Conservation (phyloP, 2,329 filamentous ascomycete species). For the Plenodomus biglobosus region DNA sequence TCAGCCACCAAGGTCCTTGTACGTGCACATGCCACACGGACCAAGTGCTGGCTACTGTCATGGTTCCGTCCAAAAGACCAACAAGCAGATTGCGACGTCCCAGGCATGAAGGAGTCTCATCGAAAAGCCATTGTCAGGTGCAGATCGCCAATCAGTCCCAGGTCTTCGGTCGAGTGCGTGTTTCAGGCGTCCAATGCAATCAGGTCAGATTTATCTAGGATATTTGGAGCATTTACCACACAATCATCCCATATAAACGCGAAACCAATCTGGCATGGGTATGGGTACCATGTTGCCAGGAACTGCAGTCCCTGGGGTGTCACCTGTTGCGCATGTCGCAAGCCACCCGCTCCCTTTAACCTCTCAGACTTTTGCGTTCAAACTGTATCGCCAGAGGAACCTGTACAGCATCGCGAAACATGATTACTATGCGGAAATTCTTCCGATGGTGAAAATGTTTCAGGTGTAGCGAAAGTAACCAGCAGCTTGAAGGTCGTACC, state of each 20-base stretch:
- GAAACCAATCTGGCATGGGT: not conserved
- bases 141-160: slow-evolving; percentile 4
- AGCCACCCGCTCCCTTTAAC: not conserved
- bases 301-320: not conserved
- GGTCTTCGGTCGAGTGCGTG: slow-evolving; percentile 1
- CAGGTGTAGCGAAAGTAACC: not conserved
- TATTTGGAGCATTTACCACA: not conserved
- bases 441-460: not conserved
- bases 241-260: not conserved
- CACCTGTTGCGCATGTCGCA: not conserved
- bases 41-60: not conserved
- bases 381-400: not conserved
- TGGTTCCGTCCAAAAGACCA: not conserved
- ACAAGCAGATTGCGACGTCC: not conserved
- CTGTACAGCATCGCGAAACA: not conserved
- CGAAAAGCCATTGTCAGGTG: not conserved
- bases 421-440: not conserved
- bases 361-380: not conserved
- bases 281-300: not conserved
- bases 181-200: not conserved
- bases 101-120: not conserved
- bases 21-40: slow-evolving; percentile 2
- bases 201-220: not conserved
- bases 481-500: not conserved
- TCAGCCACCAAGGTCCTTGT: slow-evolving; percentile 1